Evolutionary conservation across 495 filamentous ascomycete genomes (phyloP), one percentile per base, ranked within the genome.

Genomic region (Oidiodendron maius): DNA sequence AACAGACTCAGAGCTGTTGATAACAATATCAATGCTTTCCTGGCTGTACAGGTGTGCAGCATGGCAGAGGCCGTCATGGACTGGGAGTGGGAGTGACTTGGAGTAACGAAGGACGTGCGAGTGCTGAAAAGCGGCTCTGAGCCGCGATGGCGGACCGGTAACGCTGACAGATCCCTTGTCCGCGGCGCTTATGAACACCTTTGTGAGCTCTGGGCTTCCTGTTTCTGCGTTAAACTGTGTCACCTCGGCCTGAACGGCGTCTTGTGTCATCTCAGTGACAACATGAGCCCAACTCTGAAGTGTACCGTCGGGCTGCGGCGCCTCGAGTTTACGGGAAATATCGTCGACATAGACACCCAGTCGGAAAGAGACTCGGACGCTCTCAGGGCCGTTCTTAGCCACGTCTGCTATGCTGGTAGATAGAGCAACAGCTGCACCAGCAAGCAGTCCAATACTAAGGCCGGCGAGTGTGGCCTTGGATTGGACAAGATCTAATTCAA

Each of bases 31-130:
- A 34, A 86, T 67, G 53, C 89, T 78, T 12, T 68, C 68, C 12
- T 68, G 48, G 4, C 69, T 69, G 64, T 88, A 83, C 6, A 94
- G 65, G 61, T 94, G 87, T 1, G 72, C 55, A 10, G 89, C 86
- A 66, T 95, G 89, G 57, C 89, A 94, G 1, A 88, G 86, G 1
- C 83, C 89, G 53, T 85, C 35, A 37, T 37, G 3, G n/a, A 37
- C 35, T 37, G 35, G 35, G 5, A 37, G 4, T 6, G 4, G 13
- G n/a, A 37, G 5, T 13, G 35, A n/a, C 35, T 37, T 37, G 4
- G 4, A 15, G n/a, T 4, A 5, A 15, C n/a, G 4, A n/a, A 37
- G 18, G 13, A 37, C n/a, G 3, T 37, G 5, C 13, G 35, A 4
- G 5, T 5, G 5, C n/a, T 4, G 13, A 4, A 37, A 4, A 5